A percentile compares a stretch with the other conserved stretches of the same genome.
Conservation (phyloP, 2,329 filamentous ascomycete species). For the Metarhizium rileyi region DNA sequence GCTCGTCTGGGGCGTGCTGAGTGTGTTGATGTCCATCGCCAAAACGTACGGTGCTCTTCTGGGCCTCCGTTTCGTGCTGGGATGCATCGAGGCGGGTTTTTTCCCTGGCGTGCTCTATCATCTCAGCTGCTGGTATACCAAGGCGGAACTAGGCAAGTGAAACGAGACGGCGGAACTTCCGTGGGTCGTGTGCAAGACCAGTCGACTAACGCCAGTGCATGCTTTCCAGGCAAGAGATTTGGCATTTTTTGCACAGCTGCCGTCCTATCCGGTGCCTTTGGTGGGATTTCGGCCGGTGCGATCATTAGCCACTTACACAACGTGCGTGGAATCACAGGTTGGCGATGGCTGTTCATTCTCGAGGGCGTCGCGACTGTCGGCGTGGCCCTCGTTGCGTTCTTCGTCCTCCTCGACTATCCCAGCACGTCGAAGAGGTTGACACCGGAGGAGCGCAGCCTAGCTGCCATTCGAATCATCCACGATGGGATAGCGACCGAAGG, state of each 20-base stretch:
- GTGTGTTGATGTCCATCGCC: slow-evolving; percentile 38
- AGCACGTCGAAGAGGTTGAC: slow-evolving; percentile 52
- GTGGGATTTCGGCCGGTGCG: slow-evolving; percentile 49
- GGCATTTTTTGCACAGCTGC: slow-evolving; percentile 48
- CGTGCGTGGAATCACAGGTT: slow-evolving; percentile 42
- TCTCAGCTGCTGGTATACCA: slow-evolving; percentile 47
- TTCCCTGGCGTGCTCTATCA: slow-evolving; percentile 41
- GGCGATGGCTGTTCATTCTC: slow-evolving; percentile 61
- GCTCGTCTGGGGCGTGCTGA: slow-evolving; percentile 29
- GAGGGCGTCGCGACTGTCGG: slow-evolving; percentile 50
- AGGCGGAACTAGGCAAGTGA: slow-evolving; percentile 1
- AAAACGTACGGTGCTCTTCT: slow-evolving; percentile 37
- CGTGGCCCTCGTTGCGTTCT: slow-evolving; percentile 44
- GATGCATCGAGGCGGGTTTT: slow-evolving; percentile 41
- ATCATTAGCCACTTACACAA: slow-evolving; percentile 49
- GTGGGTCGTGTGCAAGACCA: background rate
- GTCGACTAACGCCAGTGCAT: background rate
- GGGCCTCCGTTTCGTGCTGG: slow-evolving; percentile 34
- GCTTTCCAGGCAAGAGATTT: slow-evolving; percentile 34
- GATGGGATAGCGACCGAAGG: slow-evolving; percentile 21
- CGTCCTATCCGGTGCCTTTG: slow-evolving; percentile 53
- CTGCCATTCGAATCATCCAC: slow-evolving; percentile 5
- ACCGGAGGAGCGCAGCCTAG: slow-evolving; percentile 24
- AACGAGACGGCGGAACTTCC: background rate
- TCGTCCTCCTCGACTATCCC: slow-evolving; percentile 58